Evolutionary conservation across 306 rosid species (phyloP).

Genomic region (Coriaria nepalensis): DNA sequence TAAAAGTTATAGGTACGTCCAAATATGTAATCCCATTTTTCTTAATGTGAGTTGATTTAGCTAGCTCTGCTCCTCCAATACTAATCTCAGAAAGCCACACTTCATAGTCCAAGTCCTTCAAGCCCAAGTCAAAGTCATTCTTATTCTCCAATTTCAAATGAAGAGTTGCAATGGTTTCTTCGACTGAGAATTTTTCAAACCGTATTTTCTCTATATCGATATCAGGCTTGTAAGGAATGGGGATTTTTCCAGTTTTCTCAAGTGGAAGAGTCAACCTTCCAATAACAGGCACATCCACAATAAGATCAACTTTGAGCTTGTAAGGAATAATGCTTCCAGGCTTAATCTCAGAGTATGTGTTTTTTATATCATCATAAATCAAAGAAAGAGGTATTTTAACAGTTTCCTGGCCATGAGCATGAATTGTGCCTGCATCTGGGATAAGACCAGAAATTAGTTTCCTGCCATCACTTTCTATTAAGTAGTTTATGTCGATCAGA

Average conservation of each 20-base stretch:
- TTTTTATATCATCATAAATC: slow-evolving; percentile 73
- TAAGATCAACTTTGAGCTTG: slow-evolving; percentile 61
- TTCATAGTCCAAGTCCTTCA: slow-evolving; percentile 65
- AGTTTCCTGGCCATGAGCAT: slow-evolving; percentile 74
- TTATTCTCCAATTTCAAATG: slow-evolving; percentile 83
- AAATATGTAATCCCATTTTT: slow-evolving; percentile 45
- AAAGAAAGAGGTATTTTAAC: slow-evolving; percentile 58
- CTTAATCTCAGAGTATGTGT: slow-evolving; percentile 48
- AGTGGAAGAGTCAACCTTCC: slow-evolving; percentile 78
- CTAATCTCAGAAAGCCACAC: slow-evolving; percentile 70
- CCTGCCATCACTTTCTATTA: slow-evolving; percentile 84
- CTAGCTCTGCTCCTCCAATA: slow-evolving; percentile 63
- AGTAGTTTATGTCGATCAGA: slow-evolving; percentile 60
- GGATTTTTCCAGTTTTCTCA: slow-evolving; percentile 90
- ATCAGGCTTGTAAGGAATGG: slow-evolving; percentile 92
- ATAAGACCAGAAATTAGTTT: slow-evolving; percentile 79
- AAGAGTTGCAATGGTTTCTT: slow-evolving; percentile 75
- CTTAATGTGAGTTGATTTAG: slow-evolving; percentile 49
- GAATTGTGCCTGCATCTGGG: slow-evolving; percentile 89
- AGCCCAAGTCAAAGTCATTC: slow-evolving; percentile 82
- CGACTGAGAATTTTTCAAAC: slow-evolving; percentile 65
- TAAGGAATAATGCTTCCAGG: slow-evolving; percentile 86
- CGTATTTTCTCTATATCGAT: slow-evolving; percentile 70
- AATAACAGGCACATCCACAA: slow-evolving; percentile 75
- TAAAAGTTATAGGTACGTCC: slow-evolving; percentile 70